A percentile compares a stretch with the other conserved stretches of the same genome.
These are phyloP conservation scores for Acaromyces ingoldii DNA, from an alignment of 1,284 basidiomycete species.

Conservation along the genomic window DNA sequence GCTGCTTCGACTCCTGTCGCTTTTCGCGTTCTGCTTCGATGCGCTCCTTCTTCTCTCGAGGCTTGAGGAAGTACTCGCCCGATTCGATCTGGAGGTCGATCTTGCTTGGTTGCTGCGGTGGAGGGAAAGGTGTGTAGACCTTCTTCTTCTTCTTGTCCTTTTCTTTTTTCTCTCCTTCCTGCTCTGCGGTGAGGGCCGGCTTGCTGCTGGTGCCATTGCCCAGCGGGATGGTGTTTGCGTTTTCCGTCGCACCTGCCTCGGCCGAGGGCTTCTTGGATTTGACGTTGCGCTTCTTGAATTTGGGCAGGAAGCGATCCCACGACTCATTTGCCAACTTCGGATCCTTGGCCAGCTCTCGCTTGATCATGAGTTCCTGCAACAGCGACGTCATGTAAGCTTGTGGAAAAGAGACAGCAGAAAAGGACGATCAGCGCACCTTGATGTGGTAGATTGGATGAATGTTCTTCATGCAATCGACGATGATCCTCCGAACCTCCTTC, in stretches of 20 bases:
- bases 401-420: background rate
- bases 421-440: slow-evolving; percentile 60
- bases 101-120: slow-evolving; percentile 87
- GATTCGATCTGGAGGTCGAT: slow-evolving; percentile 90
- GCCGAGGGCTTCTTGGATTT: slow-evolving; percentile 62
- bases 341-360: slow-evolving; percentile 94
- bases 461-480: slow-evolving; percentile 98
- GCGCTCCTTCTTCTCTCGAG: slow-evolving; percentile 61
- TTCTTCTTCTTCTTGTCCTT: slow-evolving; percentile 66
- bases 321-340: slow-evolving; percentile 88
- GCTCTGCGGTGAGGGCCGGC: too few relatives aligned
- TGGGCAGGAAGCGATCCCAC: slow-evolving; percentile 96
- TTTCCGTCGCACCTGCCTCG: background rate
- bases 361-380: slow-evolving; percentile 90
- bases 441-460: slow-evolving; percentile 99
- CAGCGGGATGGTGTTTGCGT: slow-evolving; percentile 16
- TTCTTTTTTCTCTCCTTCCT: slow-evolving; percentile 52
- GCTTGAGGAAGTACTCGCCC: slow-evolving; percentile 95
- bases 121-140: slow-evolving; percentile 98
- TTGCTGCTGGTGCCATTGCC: too few relatives aligned
- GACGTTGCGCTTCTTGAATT: slow-evolving; percentile 82
- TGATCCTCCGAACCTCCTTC: slow-evolving; percentile 90
- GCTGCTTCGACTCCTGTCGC: slow-evolving; percentile 65
- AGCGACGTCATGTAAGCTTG: background rate
- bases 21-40: slow-evolving; percentile 58